Evolutionary conservation across 2,329 filamentous ascomycete genomes (phyloP).

Genomic region (Magnaporthiopsis rhizophila): DNA sequence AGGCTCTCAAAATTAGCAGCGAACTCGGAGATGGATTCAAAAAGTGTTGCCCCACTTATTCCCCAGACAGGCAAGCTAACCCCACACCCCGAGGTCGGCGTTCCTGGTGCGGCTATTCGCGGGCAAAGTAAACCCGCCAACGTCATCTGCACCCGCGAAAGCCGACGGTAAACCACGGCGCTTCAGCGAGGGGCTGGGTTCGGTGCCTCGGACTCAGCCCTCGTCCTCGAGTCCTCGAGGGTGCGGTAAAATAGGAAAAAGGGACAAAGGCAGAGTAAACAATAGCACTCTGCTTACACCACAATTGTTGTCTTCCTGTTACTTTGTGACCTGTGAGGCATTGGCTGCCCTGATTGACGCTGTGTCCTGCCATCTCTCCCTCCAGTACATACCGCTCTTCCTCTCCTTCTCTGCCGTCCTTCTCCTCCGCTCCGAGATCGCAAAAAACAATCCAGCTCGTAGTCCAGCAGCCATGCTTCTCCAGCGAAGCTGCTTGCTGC

Average conservation of each 20-base stretch:
- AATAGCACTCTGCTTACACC: neutral
- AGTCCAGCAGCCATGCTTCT: constrained; percentile 40
- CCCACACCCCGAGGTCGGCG: too few species aligned
- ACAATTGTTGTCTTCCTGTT: neutral
- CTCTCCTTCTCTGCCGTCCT: neutral
- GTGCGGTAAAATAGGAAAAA: neutral
- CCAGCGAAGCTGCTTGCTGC: constrained; percentile 39
- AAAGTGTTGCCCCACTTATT: too few species aligned
- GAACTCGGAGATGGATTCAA: too few species aligned
- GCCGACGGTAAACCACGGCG: neutral
- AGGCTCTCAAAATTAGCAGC: too few species aligned
- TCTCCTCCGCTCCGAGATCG: too few species aligned
- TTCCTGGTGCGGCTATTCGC: neutral
- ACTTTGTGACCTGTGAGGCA: neutral
- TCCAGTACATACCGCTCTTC: neutral
- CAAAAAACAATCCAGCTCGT: neutral
- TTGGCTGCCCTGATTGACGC: neutral
- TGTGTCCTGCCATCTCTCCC: neutral
- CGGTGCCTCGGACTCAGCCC: neutral
- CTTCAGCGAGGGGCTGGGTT: neutral
- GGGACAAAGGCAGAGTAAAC: neutral
- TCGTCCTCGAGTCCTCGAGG: neutral
- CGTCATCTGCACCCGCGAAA: neutral
- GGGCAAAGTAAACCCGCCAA: neutral
- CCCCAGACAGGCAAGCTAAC: too few species aligned